These are phyloP conservation scores for Colletotrichum tropicicola DNA, from an alignment of 2,329 filamentous ascomycete genomes.

Conservation along the genomic window DNA sequence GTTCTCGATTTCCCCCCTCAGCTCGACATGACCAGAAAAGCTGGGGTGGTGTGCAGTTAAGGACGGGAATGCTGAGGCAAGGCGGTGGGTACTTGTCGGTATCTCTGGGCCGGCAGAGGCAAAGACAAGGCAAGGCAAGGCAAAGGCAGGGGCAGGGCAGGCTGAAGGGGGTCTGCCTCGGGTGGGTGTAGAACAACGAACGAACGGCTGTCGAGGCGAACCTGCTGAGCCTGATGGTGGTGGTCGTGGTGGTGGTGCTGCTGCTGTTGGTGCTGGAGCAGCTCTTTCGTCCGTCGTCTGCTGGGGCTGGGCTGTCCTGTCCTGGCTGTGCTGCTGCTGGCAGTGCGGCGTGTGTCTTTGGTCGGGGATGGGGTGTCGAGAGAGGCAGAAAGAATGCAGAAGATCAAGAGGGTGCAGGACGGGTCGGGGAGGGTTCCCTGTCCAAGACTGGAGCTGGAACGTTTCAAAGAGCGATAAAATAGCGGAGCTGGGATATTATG, in stretches of 20 bases:
- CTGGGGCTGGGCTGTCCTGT: not conserved
- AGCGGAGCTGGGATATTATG: constrained; percentile 30
- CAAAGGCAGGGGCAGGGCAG: not conserved
- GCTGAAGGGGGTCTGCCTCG: not conserved
- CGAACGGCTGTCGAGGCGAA: constrained; percentile 5
- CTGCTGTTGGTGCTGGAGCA: too few species aligned
- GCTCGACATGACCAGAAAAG: constrained; percentile 9
- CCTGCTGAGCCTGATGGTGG: too few species aligned
- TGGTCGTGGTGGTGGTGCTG: too few species aligned
- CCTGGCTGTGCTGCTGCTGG: not conserved
- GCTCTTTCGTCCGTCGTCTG: not conserved
- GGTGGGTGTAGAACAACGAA: not conserved
- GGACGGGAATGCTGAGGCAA: not conserved
- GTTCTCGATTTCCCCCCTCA: constrained; percentile 9
- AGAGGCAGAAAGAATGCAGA: constrained; percentile 12
- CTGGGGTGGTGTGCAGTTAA: not conserved
- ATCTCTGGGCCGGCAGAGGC: constrained; percentile 13
- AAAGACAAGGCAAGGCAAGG: not conserved
- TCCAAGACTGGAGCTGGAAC: constrained; percentile 27
- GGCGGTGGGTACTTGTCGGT: not conserved
- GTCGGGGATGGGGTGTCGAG: constrained; percentile 27
- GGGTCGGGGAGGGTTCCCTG: constrained; percentile 24
- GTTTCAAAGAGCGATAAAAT: constrained; percentile 28
- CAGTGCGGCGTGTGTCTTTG: not conserved
- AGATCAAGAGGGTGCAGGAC: constrained; percentile 10